These are phyloP conservation scores for Cystofilobasidium ferigula DNA, from an alignment of 768 basidiomycete species.

Conservation along the genomic window DNA sequence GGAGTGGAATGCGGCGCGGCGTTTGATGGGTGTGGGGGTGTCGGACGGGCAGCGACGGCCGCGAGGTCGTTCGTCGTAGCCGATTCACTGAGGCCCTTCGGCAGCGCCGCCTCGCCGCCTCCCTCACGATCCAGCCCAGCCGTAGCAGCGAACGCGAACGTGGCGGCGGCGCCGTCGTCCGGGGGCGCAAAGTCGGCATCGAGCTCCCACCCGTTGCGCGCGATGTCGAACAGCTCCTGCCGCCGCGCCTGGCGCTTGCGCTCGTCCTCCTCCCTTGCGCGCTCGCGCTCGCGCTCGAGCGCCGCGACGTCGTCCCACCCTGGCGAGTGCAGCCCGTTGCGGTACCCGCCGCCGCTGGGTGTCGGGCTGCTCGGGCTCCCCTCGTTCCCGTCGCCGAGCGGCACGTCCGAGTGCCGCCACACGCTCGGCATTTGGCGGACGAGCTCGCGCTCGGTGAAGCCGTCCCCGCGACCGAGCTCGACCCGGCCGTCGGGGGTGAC, in stretches of 20 bases:
- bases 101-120: too few species aligned
- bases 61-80: neutral
- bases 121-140: too few species aligned
- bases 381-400: neutral
- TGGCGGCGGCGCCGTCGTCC: neutral
- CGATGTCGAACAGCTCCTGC: conserved; percentile 1
- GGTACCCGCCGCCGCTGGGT: too few species aligned
- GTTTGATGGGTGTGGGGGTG: too few species aligned
- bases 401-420: neutral
- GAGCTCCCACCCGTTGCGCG: conserved; percentile 1
- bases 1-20: too few species aligned
- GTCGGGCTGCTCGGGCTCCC: neutral
- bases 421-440: conserved; percentile 1
- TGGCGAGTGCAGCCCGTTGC: too few species aligned
- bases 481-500: conserved; percentile 9
- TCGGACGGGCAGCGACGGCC: neutral
- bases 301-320: neutral
- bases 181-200: neutral
- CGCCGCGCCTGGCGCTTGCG: neutral
- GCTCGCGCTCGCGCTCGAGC: neutral
- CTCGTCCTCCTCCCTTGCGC: neutral
- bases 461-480: conserved; percentile 16
- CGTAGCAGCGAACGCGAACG: too few species aligned
- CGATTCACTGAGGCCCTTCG: neutral
- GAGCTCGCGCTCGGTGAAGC: conserved; percentile 19